Base-by-base conservation (phyloP, 2,329 filamentous ascomycete species). In the Ophiobolus disseminans region DNA sequence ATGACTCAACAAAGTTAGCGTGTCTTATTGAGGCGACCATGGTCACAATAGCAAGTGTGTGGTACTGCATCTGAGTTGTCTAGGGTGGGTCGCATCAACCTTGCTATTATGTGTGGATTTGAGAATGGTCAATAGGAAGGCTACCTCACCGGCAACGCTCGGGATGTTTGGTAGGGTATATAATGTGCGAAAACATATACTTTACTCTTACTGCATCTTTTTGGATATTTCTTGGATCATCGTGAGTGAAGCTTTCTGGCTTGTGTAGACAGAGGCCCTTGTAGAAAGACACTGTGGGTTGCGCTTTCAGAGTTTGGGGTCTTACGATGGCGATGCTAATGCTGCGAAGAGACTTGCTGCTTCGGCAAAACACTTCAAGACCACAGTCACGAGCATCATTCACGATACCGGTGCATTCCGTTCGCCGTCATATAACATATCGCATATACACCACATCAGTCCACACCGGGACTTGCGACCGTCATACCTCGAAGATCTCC, bases 101-200 rank as follows among this genome's bases (percentile, higher is more conserved):
- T 60, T 62, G 56, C 53, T 63, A 60, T 64, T 66, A 59, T 64
- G 53, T 54, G 45, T 37, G 39, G 41, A 53, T 64, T 62, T 57
- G 54, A 60, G 50, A 40, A 40, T 13, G 54, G 45, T 61, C 45
- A 61, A 62, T 63, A 58, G 50, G 22, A 38, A 20, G 16, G 23
- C n/a, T n/a, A n/a, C n/a, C n/a, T n/a, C n/a, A n/a, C n/a, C n/a
- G n/a, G n/a, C n/a, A n/a, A n/a, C n/a, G n/a, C n/a, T n/a, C n/a
- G n/a, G n/a, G n/a, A n/a, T n/a, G n/a, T n/a, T n/a, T n/a, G n/a
- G n/a, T n/a, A n/a, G n/a, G n/a, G n/a, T 36, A 36, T 36, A 36
- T 26, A 31, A 19, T 32, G 17, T 14, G 17, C 13, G 21, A n/a
- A n/a, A n/a, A n/a, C n/a, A n/a, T n/a, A n/a, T n/a, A n/a, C n/a